These are phyloP conservation scores for Stephania yunnanensis DNA, from an alignment of 164 flowering plant species.

Conservation along the genomic window DNA sequence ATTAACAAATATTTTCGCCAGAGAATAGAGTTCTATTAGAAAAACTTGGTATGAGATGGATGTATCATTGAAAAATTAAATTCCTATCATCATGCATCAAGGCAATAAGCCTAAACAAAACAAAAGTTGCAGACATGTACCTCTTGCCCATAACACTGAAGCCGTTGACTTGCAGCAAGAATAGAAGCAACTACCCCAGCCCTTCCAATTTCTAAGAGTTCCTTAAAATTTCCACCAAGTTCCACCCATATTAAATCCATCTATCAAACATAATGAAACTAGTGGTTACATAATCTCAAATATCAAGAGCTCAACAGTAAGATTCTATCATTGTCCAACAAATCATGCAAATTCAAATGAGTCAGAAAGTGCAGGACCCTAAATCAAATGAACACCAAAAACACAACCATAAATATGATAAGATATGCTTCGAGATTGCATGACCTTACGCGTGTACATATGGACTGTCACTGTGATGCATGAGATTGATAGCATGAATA, in stretches of 20 bases:
- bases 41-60: background rate
- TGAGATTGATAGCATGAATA: constrained; percentile 62
- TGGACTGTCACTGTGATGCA: constrained; percentile 29
- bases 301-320: background rate
- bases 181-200: constrained; percentile 88
- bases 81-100: background rate
- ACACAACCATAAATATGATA: too few species aligned
- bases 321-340: background rate
- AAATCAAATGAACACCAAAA: too few species aligned
- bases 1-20: background rate
- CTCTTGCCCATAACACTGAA: constrained; percentile 54
- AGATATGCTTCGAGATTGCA: too few species aligned
- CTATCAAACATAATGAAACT: constrained; percentile 25
- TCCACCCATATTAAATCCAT: constrained; percentile 72
- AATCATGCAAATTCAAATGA: background rate
- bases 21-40: background rate
- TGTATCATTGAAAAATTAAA: background rate
- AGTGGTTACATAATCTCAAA: background rate
- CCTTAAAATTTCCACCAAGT: constrained; percentile 62
- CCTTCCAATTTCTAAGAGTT: constrained; percentile 70
- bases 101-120: background rate
- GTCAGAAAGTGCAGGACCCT: too few species aligned
- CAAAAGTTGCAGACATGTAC: constrained; percentile 20
- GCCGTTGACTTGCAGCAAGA: constrained; percentile 71
- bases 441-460: too few species aligned